phyloP scores from a whole-genome alignment of 164 flowering plant species.

The Aristolochia californica region DNA sequence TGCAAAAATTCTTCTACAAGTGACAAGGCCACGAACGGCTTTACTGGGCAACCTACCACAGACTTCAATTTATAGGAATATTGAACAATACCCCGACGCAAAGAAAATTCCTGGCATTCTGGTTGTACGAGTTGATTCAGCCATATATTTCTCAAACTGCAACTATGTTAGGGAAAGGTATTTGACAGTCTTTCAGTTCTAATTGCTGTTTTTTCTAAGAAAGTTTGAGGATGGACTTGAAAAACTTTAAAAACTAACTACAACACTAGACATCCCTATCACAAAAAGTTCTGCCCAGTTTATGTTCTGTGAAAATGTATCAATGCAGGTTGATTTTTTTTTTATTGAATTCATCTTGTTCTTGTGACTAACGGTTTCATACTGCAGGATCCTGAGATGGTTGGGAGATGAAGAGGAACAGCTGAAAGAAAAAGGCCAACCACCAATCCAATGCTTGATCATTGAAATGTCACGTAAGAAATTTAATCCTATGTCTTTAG shows the following conservation, averaged over 20 bases:
- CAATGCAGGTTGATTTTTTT: not conserved
- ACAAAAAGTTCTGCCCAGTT: no score
- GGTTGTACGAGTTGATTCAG: conserved; percentile 70
- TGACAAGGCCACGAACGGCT: conserved; percentile 71
- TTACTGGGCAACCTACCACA: conserved; percentile 58
- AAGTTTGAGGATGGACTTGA: no score
- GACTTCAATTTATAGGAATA: conserved; percentile 56
- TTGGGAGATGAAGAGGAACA: conserved; percentile 59
- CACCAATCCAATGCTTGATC: conserved; percentile 44
- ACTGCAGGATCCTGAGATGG: conserved; percentile 68
- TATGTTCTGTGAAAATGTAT: no score
- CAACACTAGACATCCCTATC: no score
- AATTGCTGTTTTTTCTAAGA: not conserved
- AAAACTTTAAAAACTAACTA: no score
- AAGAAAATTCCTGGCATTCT: conserved; percentile 47
- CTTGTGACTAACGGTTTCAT: not conserved
- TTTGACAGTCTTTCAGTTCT: not conserved
- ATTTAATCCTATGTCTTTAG: not conserved
- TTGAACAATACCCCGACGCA: conserved; percentile 69
- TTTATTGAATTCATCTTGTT: no score
- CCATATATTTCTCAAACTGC: conserved; percentile 82
- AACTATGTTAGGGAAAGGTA: conserved; percentile 79
- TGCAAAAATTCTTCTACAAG: conserved; percentile 73
- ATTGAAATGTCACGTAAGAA: conserved; percentile 81
- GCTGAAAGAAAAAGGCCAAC: conserved; percentile 15